Evolutionary conservation across 768 basidiomycete genomes (phyloP).

Genomic region (Podaxis sp.): DNA sequence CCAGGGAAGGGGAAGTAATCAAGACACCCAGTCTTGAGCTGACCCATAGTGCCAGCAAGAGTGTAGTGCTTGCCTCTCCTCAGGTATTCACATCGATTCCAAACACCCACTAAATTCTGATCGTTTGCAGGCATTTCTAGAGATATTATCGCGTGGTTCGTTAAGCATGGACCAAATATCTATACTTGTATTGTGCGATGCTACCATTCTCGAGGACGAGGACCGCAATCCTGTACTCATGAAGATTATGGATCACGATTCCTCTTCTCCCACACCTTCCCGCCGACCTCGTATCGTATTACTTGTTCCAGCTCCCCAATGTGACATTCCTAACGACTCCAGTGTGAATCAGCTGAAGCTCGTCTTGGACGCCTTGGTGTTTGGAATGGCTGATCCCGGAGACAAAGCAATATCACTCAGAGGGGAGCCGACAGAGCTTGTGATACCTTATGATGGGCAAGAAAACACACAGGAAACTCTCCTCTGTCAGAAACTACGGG

Average conservation of each 20-base stretch:
- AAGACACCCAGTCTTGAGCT: neutral
- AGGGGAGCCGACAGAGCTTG: conserved; percentile 41
- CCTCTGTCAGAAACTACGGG: conserved; percentile 25
- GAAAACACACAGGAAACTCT: neutral
- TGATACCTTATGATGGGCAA: conserved; percentile 1
- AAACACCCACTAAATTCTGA: neutral
- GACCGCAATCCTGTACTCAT: conserved; percentile 30
- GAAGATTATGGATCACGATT: conserved; percentile 43
- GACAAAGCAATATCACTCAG: conserved; percentile 27
- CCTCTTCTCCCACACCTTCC: conserved; percentile 28
- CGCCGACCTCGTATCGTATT: conserved; percentile 41
- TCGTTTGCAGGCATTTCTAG: neutral
- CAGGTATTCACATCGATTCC: conserved; percentile 5
- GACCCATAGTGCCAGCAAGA: neutral
- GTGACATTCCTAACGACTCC: conserved; percentile 24
- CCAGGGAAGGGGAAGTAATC: neutral
- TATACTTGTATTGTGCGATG: conserved; percentile 39
- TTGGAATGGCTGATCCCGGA: conserved; percentile 30
- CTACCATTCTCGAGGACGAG: conserved; percentile 31
- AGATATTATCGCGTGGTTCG: conserved; percentile 25
- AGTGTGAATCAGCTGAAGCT: conserved; percentile 35
- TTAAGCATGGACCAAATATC: conserved; percentile 40
- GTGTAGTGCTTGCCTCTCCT: conserved; percentile 5
- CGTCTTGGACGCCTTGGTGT: conserved; percentile 33
- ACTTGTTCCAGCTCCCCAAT: conserved; percentile 13